Evolutionary conservation across 2,329 filamentous ascomycete species (phyloP).

Genomic region (Hypoxylon rubiginosum): DNA sequence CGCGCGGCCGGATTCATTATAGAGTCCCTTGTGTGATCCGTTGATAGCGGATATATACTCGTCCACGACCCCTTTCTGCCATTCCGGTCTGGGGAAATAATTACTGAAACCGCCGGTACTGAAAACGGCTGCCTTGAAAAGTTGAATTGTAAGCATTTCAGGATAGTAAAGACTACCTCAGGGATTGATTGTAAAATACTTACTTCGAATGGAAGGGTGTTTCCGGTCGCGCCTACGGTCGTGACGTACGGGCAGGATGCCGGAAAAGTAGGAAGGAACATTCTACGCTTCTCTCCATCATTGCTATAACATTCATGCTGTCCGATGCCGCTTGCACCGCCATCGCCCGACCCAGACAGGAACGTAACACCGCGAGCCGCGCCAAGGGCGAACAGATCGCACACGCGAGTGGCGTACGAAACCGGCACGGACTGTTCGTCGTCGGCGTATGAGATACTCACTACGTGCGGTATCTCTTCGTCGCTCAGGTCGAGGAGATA

Average conservation of each 20-base stretch:
- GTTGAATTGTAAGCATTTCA: too few relatives aligned
- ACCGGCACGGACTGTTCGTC: conserved; percentile 71
- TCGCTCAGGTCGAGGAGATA: conserved; percentile 67
- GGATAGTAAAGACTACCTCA: too few relatives aligned
- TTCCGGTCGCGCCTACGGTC: conserved; percentile 46
- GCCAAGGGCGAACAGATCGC: conserved; percentile 71
- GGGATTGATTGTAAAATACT: too few relatives aligned
- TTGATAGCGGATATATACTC: conserved; percentile 58
- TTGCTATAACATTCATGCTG: conserved; percentile 63
- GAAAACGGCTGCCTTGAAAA: conserved; percentile 16
- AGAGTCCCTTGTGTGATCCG: conserved; percentile 45
- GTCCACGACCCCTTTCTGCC: conserved; percentile 59
- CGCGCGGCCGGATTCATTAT: conserved; percentile 57
- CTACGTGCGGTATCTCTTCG: conserved; percentile 68
- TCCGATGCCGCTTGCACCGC: conserved; percentile 65
- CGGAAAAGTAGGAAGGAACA: conserved; percentile 65
- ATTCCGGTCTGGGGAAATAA: conserved; percentile 61
- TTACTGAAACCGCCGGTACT: conserved; percentile 64
- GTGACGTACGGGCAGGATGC: conserved; percentile 59
- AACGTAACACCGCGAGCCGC: conserved; percentile 73
- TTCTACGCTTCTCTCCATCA: conserved; percentile 63
- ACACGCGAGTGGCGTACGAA: conserved; percentile 70
- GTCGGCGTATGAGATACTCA: conserved; percentile 75
- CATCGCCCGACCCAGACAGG: conserved; percentile 72
- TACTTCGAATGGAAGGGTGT: conserved; percentile 42